Evolutionary conservation across 805 yeast genomes (phyloP), one percentile per base, ranked within the genome.

Genomic region (Candida oleophila): DNA sequence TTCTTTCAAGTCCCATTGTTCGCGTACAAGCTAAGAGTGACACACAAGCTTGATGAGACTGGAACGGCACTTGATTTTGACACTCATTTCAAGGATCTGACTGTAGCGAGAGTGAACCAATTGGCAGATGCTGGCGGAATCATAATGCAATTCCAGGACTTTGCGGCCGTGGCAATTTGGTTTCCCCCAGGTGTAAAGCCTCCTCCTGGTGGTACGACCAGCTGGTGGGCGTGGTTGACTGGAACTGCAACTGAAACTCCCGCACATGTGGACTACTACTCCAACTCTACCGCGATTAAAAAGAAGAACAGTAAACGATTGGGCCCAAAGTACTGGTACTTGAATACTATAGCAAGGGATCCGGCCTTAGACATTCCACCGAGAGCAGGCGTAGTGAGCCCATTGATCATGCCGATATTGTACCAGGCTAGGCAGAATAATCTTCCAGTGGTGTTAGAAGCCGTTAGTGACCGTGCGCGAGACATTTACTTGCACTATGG

Each of bases 111-210:
- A 38, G 3, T 45, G 1, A 16, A 16, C 9, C 22, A 42, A 11
- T 40, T 45, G 22, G 16, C 22, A 12, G 34, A 45, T 4, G 35
- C 37, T 22, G 44, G 46, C 3, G 51, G 46, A 2, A 20, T 9
- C 21, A 33, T 45, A 2, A 22, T 34, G 11, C 49, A 49, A 18
- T 34, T 42, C 3, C 20, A 46, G 22, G 41, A 46, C 15, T 49
- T 22, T 40, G 44, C 44, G 20, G 47, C 52, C n/a, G 43, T 49
- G 3, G 49, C 47, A 3, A 33, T 46, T 11, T 49, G 52, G 52
- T 49, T 43, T 19, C 43, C 47, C 15, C 51, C 51, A 15, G 49
- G 47, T 3, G 22, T 39, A 4, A 42, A 38, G 21, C 15, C 41
- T 2, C 37, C 33, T 12, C 22, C 38, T 15, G 25, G 12, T n/a